Evolutionary conservation across 371 early-diverging fungal species (phyloP).

Genomic region (Nematocida ausubeli): DNA sequence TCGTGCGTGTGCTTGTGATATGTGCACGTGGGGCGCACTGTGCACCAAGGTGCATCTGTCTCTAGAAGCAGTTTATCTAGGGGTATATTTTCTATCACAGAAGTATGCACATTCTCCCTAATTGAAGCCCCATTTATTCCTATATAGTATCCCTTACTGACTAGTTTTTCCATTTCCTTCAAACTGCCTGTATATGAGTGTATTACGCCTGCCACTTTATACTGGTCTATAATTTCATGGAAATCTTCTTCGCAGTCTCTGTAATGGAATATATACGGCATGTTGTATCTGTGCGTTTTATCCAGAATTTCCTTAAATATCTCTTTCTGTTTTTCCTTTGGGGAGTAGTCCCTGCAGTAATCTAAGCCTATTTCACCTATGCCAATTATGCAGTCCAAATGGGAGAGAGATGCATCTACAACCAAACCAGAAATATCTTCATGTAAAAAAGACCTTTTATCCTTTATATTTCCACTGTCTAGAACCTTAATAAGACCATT

Average conservation of each 20-base stretch:
- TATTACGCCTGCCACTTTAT: slow-evolving; percentile 73
- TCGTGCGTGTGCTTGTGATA: slow-evolving; percentile 70
- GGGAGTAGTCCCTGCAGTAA: slow-evolving; percentile 69
- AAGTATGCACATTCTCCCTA: slow-evolving; percentile 77
- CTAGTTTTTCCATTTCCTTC: slow-evolving; percentile 73
- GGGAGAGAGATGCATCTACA: background rate
- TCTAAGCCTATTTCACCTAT: slow-evolving; percentile 72
- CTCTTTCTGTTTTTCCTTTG: slow-evolving; percentile 66
- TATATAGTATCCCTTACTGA: slow-evolving; percentile 78
- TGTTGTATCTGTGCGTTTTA: slow-evolving; percentile 2
- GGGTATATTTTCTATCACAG: slow-evolving; percentile 76
- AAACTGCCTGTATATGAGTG: slow-evolving; percentile 82
- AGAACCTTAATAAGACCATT: slow-evolving; percentile 10
- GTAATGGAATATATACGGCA: slow-evolving; percentile 69
- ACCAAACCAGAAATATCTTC: background rate
- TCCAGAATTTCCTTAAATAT: slow-evolving; percentile 69
- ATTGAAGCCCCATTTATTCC: slow-evolving; percentile 92
- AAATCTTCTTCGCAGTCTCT: slow-evolving; percentile 69
- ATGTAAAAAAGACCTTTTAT: background rate
- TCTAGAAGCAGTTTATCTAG: slow-evolving; percentile 79
- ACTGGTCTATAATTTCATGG: slow-evolving; percentile 63
- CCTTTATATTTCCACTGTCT: background rate
- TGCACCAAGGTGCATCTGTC: slow-evolving; percentile 78
- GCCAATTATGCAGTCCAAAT: slow-evolving; percentile 59
- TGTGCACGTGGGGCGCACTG: slow-evolving; percentile 78